These are phyloP conservation scores for Xylaria sp. DNA, from an alignment of 2,329 filamentous ascomycete genomes.

Conservation along the genomic window DNA sequence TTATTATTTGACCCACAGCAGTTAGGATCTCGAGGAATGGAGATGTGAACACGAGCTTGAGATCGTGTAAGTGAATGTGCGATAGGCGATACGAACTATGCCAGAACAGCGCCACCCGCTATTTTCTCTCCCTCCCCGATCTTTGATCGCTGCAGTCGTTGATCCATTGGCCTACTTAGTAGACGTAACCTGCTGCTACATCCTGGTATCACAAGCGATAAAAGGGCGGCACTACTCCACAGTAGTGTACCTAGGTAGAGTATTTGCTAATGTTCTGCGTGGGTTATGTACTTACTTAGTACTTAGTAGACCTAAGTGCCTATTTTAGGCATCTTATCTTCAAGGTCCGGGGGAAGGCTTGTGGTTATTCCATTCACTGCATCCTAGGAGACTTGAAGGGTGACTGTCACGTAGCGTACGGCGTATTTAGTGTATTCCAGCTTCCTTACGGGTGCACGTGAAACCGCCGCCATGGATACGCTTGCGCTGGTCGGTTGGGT, in stretches of 20 bases:
- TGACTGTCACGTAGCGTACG: constrained; percentile 26
- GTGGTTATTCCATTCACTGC: neutral
- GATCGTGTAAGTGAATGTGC: constrained; percentile 10
- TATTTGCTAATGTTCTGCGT: neutral
- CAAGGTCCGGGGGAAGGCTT: neutral
- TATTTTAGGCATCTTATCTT: neutral
- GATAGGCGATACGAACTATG: constrained; percentile 21
- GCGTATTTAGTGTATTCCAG: neutral
- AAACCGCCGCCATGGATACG: constrained; percentile 22
- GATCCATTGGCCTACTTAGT: neutral
- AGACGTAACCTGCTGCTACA: neutral
- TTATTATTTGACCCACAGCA: neutral
- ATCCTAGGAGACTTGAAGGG: neutral
- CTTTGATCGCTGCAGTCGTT: neutral
- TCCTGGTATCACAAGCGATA: neutral
- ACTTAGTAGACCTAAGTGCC: too few relatives aligned
- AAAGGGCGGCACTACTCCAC: constrained; percentile 1
- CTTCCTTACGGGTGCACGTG: constrained; percentile 29
- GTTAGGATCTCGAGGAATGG: neutral
- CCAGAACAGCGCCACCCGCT: constrained; percentile 25
- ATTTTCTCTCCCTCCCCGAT: constrained; percentile 2
- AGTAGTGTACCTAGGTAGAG: too few relatives aligned
- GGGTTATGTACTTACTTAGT: too few relatives aligned
- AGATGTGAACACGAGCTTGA: constrained; percentile 21
- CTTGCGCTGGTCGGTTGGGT: constrained; percentile 21